Conservation (phyloP, 2,329 filamentous ascomycete genomes). For the Blastomyces emzantsi region DNA sequence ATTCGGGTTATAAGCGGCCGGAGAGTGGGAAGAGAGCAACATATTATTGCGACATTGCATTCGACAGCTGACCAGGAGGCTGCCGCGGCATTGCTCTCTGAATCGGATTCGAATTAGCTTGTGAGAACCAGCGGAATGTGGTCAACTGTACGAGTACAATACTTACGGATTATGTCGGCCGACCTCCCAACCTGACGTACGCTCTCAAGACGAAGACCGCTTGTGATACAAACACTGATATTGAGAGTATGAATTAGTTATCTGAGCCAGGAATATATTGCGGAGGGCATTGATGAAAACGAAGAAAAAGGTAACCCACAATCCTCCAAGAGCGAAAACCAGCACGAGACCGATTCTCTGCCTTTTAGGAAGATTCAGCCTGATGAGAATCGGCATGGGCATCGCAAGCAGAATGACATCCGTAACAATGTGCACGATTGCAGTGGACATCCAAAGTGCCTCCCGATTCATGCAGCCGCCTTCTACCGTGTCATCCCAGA, state of each 20-base stretch:
- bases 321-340: slow-evolving; percentile 37
- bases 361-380: slow-evolving; percentile 30
- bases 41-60: slow-evolving; percentile 36
- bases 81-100: slow-evolving; percentile 29
- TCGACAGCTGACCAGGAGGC: slow-evolving; percentile 39
- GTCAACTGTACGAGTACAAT: not conserved
- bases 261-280: not conserved
- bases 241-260: slow-evolving; percentile 14
- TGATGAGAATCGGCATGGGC: slow-evolving; percentile 36
- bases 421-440: slow-evolving; percentile 35
- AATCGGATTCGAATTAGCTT: slow-evolving; percentile 5
- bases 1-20: slow-evolving; percentile 6
- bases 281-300: not conserved
- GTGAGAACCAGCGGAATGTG: not conserved
- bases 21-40: slow-evolving; percentile 29
- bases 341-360: slow-evolving; percentile 35
- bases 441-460: slow-evolving; percentile 38
- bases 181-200: slow-evolving; percentile 24
- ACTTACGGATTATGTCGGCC: slow-evolving; percentile 25
- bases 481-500: slow-evolving; percentile 21
- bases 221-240: slow-evolving; percentile 34
- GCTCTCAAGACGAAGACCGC: slow-evolving; percentile 28
- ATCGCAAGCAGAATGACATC: slow-evolving; percentile 38
- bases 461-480: slow-evolving; percentile 33
- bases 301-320: slow-evolving; percentile 15